Base-by-base conservation (phyloP, 306 rosid species). In the Hippophae tibetana region DNA sequence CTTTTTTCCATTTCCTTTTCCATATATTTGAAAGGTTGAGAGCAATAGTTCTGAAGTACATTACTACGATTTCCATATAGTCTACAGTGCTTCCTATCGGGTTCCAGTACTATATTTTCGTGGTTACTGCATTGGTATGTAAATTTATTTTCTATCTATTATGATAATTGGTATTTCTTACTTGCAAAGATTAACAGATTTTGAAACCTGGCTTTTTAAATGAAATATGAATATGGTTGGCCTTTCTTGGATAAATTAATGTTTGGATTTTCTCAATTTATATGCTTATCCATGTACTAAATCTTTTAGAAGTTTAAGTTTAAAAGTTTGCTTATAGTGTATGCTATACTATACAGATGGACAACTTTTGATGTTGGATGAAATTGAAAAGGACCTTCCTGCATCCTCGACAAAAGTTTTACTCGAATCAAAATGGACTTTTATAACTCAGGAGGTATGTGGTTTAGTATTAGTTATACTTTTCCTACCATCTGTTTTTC, bases 381-480 rank as follows among this genome's bases (percentile, higher is more conserved):
- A 85, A 74, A 79, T 85, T 47, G 77, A 82, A 72, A 79, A 74
- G 49, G 76, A 70, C 72, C 82, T 90, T 10, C 94, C 97, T 52
- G 76, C 69, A 23, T 68, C 76, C 69, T 75, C 94, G 59, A 54
- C 74, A 41, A 82, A 82, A 68, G 60, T 75, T 47, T 74, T 60
- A 10, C 70, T 76, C 67, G 90, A 79, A 78, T 81, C 95, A 13
- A 87, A 87, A 74, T 90, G 96, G 98, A 85, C 90, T 54, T 90
- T 87, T 68, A 76, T 87, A 49, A 87, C 96, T 52, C 89, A 72
- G 6, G 95, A 90, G 83, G 95, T 87, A 70, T 66, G 13, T 13
- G 38, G 38, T 31, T 31, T 31, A 31, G 38, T 31, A 4, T 31
- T 31, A 2, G 5, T 31, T 31, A 31, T 31, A 31, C 38, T 4